These are phyloP conservation scores for Cladosporium colombiae DNA, from an alignment of 2,329 filamentous ascomycete species.

Conservation along the genomic window DNA sequence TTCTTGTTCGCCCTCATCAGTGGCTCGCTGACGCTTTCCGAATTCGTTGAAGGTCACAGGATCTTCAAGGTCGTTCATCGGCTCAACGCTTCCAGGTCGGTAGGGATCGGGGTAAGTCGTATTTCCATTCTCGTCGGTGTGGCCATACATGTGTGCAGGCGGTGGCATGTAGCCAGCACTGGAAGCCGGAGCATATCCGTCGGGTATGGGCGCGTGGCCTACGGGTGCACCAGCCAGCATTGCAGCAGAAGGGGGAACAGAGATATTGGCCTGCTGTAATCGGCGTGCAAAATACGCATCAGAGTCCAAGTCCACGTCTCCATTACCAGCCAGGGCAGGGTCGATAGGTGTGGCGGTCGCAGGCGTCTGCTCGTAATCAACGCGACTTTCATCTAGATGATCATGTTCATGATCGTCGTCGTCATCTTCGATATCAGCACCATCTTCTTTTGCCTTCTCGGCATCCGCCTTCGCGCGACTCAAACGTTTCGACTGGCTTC, in stretches of 20 bases:
- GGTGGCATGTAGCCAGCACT: constrained; percentile 30
- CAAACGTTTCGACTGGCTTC: constrained; percentile 40
- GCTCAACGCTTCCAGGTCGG: constrained; percentile 35
- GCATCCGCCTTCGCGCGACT: constrained; percentile 54
- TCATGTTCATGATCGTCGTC: constrained; percentile 46
- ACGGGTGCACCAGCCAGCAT: constrained; percentile 33
- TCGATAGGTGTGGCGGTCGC: constrained; percentile 37
- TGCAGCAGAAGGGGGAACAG: constrained; percentile 32
- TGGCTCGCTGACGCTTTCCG: constrained; percentile 26
- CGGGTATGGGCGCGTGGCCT: constrained; percentile 16
- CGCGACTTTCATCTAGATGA: constrained; percentile 36
- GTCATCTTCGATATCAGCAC: constrained; percentile 46
- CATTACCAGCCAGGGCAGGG: constrained; percentile 34
- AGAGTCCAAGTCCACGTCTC: constrained; percentile 29
- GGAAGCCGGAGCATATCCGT: constrained; percentile 36
- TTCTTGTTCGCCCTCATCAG: constrained; percentile 34
- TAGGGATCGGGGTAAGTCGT: constrained; percentile 26
- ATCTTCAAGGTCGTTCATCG: constrained; percentile 36
- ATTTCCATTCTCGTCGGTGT: constrained; percentile 22
- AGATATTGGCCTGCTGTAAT: constrained; percentile 34
- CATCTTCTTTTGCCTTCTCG: constrained; percentile 51
- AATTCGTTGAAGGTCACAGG: background rate
- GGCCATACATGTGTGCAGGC: constrained; percentile 34
- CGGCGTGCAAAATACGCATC: constrained; percentile 30
- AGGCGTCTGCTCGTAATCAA: constrained; percentile 47